Percentiles rank a stretch among this genome's conserved stretches.
Evolutionary conservation across 306 rosid genomes (phyloP).

Genomic region (Quercus rubra): DNA sequence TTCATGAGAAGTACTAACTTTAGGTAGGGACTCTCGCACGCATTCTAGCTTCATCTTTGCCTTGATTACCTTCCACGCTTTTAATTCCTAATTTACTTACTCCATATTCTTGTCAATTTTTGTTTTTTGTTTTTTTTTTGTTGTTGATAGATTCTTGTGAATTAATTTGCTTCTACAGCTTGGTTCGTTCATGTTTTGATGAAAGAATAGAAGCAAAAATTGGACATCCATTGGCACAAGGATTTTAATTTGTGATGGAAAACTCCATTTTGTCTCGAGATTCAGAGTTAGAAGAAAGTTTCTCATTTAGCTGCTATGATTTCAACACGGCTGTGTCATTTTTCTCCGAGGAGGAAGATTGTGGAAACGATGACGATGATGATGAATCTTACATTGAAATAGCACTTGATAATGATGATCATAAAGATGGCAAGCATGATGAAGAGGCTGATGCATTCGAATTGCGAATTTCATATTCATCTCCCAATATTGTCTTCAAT

Average conservation of each 20-base stretch:
- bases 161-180: no score
- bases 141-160: no score
- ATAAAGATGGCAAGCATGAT: background rate
- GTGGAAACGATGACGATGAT: background rate
- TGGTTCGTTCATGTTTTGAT: no score
- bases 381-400: conserved; percentile 51
- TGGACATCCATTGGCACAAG: no score
- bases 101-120: no score
- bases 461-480: conserved; percentile 53
- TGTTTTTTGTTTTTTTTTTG: no score
- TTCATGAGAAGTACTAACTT: background rate
- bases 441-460: conserved; percentile 1
- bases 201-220: no score
- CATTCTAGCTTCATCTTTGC: no score
- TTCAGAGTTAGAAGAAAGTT: conserved; percentile 10
- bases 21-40: no score
- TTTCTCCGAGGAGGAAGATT: conserved; percentile 12
- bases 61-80: no score
- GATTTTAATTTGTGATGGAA: background rate
- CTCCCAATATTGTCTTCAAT: conserved; percentile 18
- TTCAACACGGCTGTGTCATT: conserved; percentile 16
- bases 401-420: conserved; percentile 4
- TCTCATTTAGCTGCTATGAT: conserved; percentile 24
- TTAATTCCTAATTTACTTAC: no score
- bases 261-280: background rate